Base-by-base conservation (phyloP, 768 basidiomycete species). In the Xerocomellus amylosporus region DNA sequence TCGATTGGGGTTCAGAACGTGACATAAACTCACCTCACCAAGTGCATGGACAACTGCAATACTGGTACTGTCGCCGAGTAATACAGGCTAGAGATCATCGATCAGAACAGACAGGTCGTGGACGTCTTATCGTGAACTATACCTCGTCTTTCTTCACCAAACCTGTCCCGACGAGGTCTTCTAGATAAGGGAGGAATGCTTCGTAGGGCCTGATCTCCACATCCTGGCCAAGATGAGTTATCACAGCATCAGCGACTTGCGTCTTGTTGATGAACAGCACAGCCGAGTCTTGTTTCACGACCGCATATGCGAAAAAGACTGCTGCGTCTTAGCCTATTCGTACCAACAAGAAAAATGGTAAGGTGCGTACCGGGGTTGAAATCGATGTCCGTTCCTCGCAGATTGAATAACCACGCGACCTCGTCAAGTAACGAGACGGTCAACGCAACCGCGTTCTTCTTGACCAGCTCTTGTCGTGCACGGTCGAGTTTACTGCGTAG, bases 281-380 rank as follows among this genome's bases (percentile, higher is more conserved):
- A 9, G 83, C 83, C 5, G 60, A 48, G 75, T 76, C 54, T 47
- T 73, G 57, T 77, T 84, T 88, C 36, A 98, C 75, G 31, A 93
- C 79, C 2, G 93, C 90, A 67, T 95, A 97, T 0, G 92, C 84
- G 65, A 97, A 98, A 77, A 97, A 96, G 17, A 97, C 92, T 87
- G 63, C 15, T 38, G 10, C 7, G 8, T 5, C 17, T 56, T 42
- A 57, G 57, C 2, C 7, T 8, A 14, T 20, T 22, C n/a, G 20
- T 43, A 34, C 36, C 3, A 4, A 31, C 3, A 26, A 30, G 6
- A 28, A 39, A n/a, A n/a, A 34, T 5, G 2, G 17, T 9, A 10
- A 42, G 31, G 36, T 33, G 36, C 61, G 31, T 58, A 78, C 84
- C 84, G 4, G 87, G 87, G 56, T 97, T 98, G 73, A 81, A 98